Evolutionary conservation across 371 early-diverging fungal genomes (phyloP).

Genomic region (Mucor ambiguus): DNA sequence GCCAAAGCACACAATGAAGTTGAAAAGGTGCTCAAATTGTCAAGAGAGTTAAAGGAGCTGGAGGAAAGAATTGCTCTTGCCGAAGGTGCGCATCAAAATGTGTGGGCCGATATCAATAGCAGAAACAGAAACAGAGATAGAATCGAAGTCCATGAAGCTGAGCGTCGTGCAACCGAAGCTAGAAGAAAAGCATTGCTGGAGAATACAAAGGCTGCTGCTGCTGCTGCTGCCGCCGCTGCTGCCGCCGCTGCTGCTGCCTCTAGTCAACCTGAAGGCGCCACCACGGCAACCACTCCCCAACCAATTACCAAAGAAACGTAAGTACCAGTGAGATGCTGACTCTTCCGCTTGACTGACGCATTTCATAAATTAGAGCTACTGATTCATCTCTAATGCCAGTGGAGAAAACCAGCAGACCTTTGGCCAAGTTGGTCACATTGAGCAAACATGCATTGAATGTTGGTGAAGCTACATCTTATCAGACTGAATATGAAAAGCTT

Average conservation of each 20-base stretch:
- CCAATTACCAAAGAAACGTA: constrained; percentile 5
- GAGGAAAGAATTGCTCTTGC: constrained; percentile 34
- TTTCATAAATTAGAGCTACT: neutral
- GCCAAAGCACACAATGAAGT: constrained; percentile 38
- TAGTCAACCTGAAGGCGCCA: neutral
- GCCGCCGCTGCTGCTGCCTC: neutral
- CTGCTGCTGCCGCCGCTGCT: constrained; percentile 11
- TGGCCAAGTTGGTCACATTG: constrained; percentile 15
- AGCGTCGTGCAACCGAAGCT: constrained; percentile 27
- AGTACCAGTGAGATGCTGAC: neutral
- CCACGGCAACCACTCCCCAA: constrained; percentile 3
- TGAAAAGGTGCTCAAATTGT: constrained; percentile 30
- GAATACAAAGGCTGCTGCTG: constrained; percentile 21
- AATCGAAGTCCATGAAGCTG: constrained; percentile 43
- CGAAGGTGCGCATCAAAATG: constrained; percentile 37
- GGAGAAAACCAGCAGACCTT: constrained; percentile 11
- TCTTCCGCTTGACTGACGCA: neutral
- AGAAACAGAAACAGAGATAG: constrained; percentile 45
- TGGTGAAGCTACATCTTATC: constrained; percentile 28
- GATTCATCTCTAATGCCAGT: constrained; percentile 16
- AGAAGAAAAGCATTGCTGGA: constrained; percentile 34
- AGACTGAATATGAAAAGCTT: constrained; percentile 33
- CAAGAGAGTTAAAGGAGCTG: constrained; percentile 34
- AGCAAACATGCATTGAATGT: constrained; percentile 27
- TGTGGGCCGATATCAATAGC: constrained; percentile 59